Base-by-base conservation (phyloP, 768 basidiomycete species). In the Zangia roseola region DNA sequence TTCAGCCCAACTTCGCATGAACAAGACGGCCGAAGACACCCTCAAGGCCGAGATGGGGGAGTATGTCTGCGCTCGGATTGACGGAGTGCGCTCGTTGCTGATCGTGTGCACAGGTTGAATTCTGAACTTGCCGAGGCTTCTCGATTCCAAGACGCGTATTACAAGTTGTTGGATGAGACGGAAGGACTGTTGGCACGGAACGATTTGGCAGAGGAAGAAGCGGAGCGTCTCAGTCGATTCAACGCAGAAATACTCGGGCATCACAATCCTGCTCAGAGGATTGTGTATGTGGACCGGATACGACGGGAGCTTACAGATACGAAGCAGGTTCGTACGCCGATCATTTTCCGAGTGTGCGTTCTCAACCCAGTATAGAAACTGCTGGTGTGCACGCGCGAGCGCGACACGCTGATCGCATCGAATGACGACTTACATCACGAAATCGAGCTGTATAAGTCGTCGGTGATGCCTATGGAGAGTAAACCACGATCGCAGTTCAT, bases 161-260 rank as follows among this genome's bases (percentile, higher is more conserved):
- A 77, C 49, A 72, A 74, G 21, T 71, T 93, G 10, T 65, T 78
- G 16, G 79, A 85, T 16, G 79, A 88, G 59, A 78, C 91, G 23
- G 77, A 76, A 16, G 71, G 78, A 6, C 75, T 94, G 10, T 68
- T 85, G 16, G 78, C 80, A 12, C 77, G 86, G 10, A 90, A 92
- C 55, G 78, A 83, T 26, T 73, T 93, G 30, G 89, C 90, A 7
- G 86, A 93, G 59, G 83, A 83, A 35, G 94, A 95, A 63, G 82
- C 87, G 0, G 74, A 79, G 33, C 72, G 75, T n/a, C 76, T 95
- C 36, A 83, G 87, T 55, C 77, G 75, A 59, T 86, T 91, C 70
- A 94, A 94, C 54, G 88, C 90, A 1, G 83, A 93, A 63, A 87
- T 95, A 49, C 71, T 93, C 16, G 82, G 90, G 0, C 92, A 94